Evolutionary conservation across 352 stramenopile genomes (phyloP), one percentile per base, ranked within the genome.

Genomic region (Halophytophthora batemanensis): DNA sequence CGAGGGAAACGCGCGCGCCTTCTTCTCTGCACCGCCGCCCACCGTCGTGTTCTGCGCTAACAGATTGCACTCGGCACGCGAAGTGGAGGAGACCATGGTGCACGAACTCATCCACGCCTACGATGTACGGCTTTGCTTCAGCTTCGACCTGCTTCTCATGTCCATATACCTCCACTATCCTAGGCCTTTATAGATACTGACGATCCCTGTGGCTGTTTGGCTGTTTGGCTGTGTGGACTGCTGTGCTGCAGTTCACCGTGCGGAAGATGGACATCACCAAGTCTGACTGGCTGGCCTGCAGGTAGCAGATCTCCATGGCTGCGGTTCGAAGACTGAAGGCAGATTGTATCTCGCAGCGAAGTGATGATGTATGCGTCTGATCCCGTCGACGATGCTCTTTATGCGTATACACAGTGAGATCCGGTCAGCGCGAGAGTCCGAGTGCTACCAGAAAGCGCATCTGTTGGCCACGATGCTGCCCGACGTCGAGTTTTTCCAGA

Each of bases 241-340:
- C 33, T 21, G 2, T 49, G 19, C 19, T 49, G 19, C 43, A 93
- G 82, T 93, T 90, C 48, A 86, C 77, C 0, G 82, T 93, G 49
- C 78, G 82, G 21, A 77, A 87, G 53, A 93, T 93, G 82, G 82
- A 93, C 55, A 90, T 93, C 51, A 90, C 82, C 47, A 83, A 90
- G 59, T 66, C 80, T 6, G 74, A 87, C 29, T 46, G 90, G 14
- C 61, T 93, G 25, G 82, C 82, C 6, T 93, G 82, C 80, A 92
- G 81, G 81, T 87, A 40, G 2, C 37, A 13, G 12, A 11, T 19
- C 6, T 36, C 7, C 22, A 34, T 37, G 18, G 14, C 36, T 49
- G 21, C 19, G 5, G 37, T 45, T 25, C 21, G 0, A 14, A 36
- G 7, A 4, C 8, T 45, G 19, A 15, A n/a, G 18, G 22, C 15